Evolutionary conservation across 1,284 basidiomycete species (phyloP).

Genomic region (Athelia sp.): DNA sequence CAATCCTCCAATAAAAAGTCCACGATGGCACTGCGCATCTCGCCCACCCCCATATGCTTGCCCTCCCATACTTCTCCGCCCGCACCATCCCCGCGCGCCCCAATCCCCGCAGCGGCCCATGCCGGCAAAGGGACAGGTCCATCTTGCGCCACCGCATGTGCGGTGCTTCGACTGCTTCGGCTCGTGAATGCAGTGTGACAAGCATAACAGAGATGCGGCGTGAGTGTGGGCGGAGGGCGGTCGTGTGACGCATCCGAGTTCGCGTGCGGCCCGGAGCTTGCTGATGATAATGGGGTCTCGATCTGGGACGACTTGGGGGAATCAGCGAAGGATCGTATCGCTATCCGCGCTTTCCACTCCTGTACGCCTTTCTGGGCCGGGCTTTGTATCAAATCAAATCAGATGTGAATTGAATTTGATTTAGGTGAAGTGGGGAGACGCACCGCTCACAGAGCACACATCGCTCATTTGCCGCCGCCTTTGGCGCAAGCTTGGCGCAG

Average conservation of each 20-base stretch:
- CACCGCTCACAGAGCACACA: constrained; percentile 77
- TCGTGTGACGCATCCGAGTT: constrained; percentile 1
- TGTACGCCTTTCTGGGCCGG: constrained; percentile 64
- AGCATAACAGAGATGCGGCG: constrained; percentile 62
- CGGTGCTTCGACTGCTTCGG: constrained; percentile 42
- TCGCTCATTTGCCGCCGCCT: constrained; percentile 40
- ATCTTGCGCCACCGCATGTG: constrained; percentile 9
- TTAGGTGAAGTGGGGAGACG: constrained; percentile 20
- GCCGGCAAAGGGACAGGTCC: constrained; percentile 26
- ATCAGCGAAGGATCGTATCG: constrained; percentile 50
- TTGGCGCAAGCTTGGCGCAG: constrained; percentile 77
- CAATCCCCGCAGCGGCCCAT: constrained; percentile 24
- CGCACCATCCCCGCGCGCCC: constrained; percentile 1
- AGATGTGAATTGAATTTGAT: not conserved
- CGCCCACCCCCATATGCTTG: constrained; percentile 14
- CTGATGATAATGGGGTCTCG: constrained; percentile 7
- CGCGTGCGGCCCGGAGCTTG: not conserved
- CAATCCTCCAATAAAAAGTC: constrained; percentile 29
- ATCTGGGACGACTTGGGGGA: constrained; percentile 20
- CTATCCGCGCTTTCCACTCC: constrained; percentile 71
- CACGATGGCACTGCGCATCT: constrained; percentile 26
- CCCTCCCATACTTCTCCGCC: constrained; percentile 15
- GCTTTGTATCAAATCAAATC: constrained; percentile 34
- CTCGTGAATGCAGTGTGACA: constrained; percentile 72
- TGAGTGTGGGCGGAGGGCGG: constrained; percentile 29